A percentile compares a stretch with the other conserved stretches of the same genome.
Evolutionary conservation across 2,329 filamentous ascomycete genomes (phyloP).

Genomic region (Penicillium sp.): DNA sequence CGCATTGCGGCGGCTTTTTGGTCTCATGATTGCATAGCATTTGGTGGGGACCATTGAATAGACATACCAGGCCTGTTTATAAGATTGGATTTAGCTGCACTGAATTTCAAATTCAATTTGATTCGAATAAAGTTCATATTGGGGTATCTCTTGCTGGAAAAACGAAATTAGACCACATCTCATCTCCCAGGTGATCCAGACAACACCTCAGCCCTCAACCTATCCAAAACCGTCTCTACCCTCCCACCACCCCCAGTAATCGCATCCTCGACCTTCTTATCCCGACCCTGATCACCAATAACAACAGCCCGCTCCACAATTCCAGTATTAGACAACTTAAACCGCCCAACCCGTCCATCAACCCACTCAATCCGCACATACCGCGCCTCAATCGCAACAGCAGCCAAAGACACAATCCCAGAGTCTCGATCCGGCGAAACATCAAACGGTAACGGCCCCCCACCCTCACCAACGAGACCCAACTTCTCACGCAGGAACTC

Average conservation of each 20-base stretch:
- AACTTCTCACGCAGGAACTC: constrained; percentile 32
- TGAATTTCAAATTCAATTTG: background rate
- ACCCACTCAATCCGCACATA: constrained; percentile 45
- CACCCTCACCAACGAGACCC: constrained; percentile 22
- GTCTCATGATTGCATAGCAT: constrained; percentile 26
- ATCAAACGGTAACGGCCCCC: constrained; percentile 10
- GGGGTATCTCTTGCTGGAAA: constrained; percentile 11
- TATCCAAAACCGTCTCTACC: constrained; percentile 33
- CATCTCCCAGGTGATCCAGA: background rate
- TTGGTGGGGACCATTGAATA: constrained; percentile 27
- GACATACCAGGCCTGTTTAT: constrained; percentile 6
- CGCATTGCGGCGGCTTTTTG: constrained; percentile 21
- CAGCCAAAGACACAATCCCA: constrained; percentile 35
- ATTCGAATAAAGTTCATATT: background rate
- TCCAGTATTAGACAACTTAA: constrained; percentile 42
- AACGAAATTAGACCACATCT: background rate
- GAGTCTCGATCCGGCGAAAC: constrained; percentile 22
- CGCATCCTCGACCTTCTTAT: constrained; percentile 34
- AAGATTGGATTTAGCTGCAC: background rate
- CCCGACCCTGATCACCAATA: constrained; percentile 38
- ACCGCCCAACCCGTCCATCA: constrained; percentile 43
- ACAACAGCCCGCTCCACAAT: constrained; percentile 42
- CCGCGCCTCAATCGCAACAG: constrained; percentile 38
- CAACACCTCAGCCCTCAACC: constrained; percentile 21
- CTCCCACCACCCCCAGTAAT: constrained; percentile 35